Evolutionary conservation across 2,329 filamentous ascomycete genomes (phyloP), one percentile per base, ranked within the genome.

Genomic region (Colletotrichum viniferum): DNA sequence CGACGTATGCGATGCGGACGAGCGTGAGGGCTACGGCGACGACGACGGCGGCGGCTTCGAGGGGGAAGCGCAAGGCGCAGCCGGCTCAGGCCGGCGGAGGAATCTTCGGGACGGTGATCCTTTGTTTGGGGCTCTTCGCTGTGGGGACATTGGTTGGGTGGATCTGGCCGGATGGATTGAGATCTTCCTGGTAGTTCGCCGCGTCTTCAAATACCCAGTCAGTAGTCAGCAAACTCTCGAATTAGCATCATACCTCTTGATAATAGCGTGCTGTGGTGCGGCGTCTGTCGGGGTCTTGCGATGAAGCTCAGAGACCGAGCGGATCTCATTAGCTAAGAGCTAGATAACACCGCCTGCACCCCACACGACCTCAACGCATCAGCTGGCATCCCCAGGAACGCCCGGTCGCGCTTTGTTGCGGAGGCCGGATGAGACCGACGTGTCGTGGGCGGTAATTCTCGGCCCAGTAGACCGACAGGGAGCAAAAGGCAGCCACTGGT

Each of bases 281-380:
- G 13, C 58, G 32, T n/a, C 18, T 62, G 30, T 62, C 58, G 58
- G 58, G 18, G 30, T 61, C 30, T 26, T 16, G 28, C 28, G 18
- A 32, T 21, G 58, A 34, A 61, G 26, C 18, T n/a, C 9, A 56
- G 48, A 36, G 43, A 56, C 65, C 32, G 14, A 30, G 73, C 63
- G 73, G 64, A 73, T 64, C 56, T 34, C 38, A 69, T 76, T 76
- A 76, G 73, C 73, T 69, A 73, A 76, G 32, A 61, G 64, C 68
- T 43, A 65, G 68, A 67, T 56, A 68, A 55, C 69, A 63, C 55
- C 56, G 36, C 26, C 30, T 74, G 70, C 64, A 69, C 73, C 73
- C 73, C 73, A 70, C 73, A 76, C 70, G 48, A 73, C 21, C 69
- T 67, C 5, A 21, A 21, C 55, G 18, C 61, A 73, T 71, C 68